phyloP scores from a whole-genome alignment of 768 basidiomycete species.

The Rhodotorula graminis region DNA sequence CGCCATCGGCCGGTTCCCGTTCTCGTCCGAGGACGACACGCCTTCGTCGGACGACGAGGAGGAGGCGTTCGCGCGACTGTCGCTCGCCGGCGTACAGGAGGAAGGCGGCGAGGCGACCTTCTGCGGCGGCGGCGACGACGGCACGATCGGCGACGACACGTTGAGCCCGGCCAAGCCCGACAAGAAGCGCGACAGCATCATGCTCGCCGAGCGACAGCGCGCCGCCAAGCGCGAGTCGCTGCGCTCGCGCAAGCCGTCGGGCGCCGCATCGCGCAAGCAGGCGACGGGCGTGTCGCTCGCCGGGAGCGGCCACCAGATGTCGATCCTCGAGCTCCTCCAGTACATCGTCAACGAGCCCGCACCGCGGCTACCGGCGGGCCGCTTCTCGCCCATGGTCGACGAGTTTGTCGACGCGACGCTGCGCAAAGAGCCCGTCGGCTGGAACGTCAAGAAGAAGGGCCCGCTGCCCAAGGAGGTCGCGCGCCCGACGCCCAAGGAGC shows the following conservation, averaged over 20 bases:
- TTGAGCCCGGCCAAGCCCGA: constrained; percentile 37
- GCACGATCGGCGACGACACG: constrained; percentile 54
- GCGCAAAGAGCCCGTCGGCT: constrained; percentile 73
- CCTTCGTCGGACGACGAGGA: constrained; percentile 49
- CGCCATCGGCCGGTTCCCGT: constrained; percentile 93
- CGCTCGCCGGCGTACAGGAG: constrained; percentile 54
- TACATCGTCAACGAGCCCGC: constrained; percentile 99
- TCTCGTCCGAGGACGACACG: constrained; percentile 57
- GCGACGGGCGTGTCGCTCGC: constrained; percentile 80
- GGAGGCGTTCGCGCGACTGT: constrained; percentile 12
- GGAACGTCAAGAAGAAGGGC: constrained; percentile 49
- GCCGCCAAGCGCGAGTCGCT: constrained; percentile 37
- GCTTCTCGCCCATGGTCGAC: constrained; percentile 69
- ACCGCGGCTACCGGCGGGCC: constrained; percentile 71
- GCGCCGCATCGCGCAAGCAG: constrained; percentile 47
- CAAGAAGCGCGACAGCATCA: constrained; percentile 30
- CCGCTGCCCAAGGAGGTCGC: constrained; percentile 78
- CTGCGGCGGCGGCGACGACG: constrained; percentile 3
- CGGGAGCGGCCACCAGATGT: constrained; percentile 96
- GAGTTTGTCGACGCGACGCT: constrained; percentile 84
- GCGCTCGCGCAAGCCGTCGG: constrained; percentile 44
- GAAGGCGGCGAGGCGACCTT: constrained; percentile 16
- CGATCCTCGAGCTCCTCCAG: constrained; percentile 90
- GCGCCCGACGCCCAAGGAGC: constrained; percentile 50
- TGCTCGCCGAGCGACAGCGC: constrained; percentile 32